Evolutionary conservation across 345 rosid species (phyloP), one percentile per base, ranked within the genome.

Genomic region (Physaria fendleri): DNA sequence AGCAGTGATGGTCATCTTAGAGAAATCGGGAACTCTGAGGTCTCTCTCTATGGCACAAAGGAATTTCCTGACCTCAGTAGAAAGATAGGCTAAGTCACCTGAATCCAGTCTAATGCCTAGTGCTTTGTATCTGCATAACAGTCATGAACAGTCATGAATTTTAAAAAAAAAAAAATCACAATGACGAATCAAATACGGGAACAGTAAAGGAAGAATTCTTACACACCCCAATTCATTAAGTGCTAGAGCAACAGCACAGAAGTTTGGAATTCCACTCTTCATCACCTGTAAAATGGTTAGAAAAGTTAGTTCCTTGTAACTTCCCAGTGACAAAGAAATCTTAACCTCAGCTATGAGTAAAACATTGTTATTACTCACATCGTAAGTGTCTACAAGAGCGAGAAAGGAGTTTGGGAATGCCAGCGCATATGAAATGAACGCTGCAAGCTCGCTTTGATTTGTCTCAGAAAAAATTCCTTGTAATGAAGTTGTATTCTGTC

Each of bases 321-420:
- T n/a, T n/a, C n/a, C n/a, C n/a, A n/a, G n/a, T n/a, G n/a, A n/a
- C n/a, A n/a, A n/a, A 28, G 5, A 35, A 52, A 62, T 13, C 14
- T n/a, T 23, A 35, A 62, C n/a, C n/a, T n/a, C n/a, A n/a, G n/a
- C n/a, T n/a, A n/a, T n/a, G n/a, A n/a, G n/a, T n/a, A n/a, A n/a
- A n/a, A n/a, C n/a, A n/a, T n/a, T n/a, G n/a, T n/a, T n/a, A n/a
- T n/a, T n/a, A n/a, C 97, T 79, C 60, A 87, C 97, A 51, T 93
- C 97, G 56, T 89, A 89, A 69, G 97, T 89, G 65, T 93, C 97
- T 37, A 93, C 91, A 29, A 93, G 95, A 66, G 96, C 96, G 29
- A 87, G 77, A 76, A 94, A 90, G 69, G 71, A 71, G 6, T 68
- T 76, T 30, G 99, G 99, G 76, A 94, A 94, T n/a, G 99, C 96